Evolutionary conservation across 2,329 filamentous ascomycete genomes (phyloP).

Genomic region (Triangularia verruculosa): DNA sequence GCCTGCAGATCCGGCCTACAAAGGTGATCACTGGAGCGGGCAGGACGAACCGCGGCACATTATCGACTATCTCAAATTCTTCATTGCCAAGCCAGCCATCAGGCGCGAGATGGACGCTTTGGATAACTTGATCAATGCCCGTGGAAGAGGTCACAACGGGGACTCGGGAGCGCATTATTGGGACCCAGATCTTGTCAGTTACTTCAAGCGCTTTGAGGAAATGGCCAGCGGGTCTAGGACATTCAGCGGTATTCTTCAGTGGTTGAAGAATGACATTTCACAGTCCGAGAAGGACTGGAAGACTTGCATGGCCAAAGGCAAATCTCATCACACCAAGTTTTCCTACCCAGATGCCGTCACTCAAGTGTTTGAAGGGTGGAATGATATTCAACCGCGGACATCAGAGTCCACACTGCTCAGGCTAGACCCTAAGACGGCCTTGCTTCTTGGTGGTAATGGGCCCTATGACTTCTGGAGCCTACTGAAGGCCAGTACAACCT

Average conservation of each 20-base stretch:
- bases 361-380: conserved; percentile 41
- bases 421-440: conserved; percentile 29
- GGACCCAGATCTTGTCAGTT: conserved; percentile 38
- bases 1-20: conserved; percentile 43
- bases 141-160: background rate
- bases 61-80: conserved; percentile 61
- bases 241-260: conserved; percentile 33
- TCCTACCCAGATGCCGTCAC: conserved; percentile 32
- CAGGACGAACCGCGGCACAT: conserved; percentile 44
- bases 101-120: conserved; percentile 37
- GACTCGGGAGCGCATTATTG: conserved; percentile 29
- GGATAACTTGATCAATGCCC: conserved; percentile 25
- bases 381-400: conserved; percentile 37
- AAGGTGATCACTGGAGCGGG: conserved; percentile 34
- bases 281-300: conserved; percentile 35
- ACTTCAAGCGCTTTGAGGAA: conserved; percentile 36
- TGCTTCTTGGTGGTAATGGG: conserved; percentile 32
- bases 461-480: conserved; percentile 44
- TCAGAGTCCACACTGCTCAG: conserved; percentile 7
- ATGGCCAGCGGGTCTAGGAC: conserved; percentile 30
- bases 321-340: conserved; percentile 13
- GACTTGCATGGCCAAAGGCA: conserved; percentile 8
- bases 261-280: conserved; percentile 36
- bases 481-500: conserved; percentile 50
- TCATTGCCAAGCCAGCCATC: conserved; percentile 45